phyloP scores from a whole-genome alignment of 2,329 filamentous ascomycete genomes.

The Nigrospora oryzae region DNA sequence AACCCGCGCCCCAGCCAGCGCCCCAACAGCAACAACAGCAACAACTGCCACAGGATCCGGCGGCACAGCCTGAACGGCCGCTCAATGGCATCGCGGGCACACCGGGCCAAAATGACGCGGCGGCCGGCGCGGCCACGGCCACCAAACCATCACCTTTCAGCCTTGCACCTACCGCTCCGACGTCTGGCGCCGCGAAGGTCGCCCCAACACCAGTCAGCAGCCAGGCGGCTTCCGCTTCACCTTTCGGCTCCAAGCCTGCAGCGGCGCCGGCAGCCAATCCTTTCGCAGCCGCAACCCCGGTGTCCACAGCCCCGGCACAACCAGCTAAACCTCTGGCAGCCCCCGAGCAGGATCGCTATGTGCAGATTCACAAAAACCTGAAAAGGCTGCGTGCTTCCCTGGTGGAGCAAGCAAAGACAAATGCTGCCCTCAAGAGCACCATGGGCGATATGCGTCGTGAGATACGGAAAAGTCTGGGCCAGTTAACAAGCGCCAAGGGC shows the following conservation, averaged over 20 bases:
- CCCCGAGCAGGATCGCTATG: constrained; percentile 31
- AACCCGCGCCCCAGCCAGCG: constrained; percentile 11
- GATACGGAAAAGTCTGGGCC: constrained; percentile 64
- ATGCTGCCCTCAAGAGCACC: constrained; percentile 50
- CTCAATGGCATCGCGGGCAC: not conserved
- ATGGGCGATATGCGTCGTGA: constrained; percentile 66
- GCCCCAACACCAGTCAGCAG: too few relatives aligned
- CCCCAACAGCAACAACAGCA: constrained; percentile 13
- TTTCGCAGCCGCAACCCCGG: not conserved
- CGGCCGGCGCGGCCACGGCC: not conserved
- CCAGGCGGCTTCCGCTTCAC: too few relatives aligned
- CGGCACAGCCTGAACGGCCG: constrained; percentile 7
- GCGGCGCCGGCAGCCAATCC: not conserved
- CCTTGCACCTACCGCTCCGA: not conserved
- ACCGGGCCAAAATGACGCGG: not conserved
- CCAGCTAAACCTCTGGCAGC: not conserved
- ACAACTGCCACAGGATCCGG: constrained; percentile 3
- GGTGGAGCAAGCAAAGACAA: constrained; percentile 42
- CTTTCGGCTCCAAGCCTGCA: not conserved
- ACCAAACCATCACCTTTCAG: not conserved
- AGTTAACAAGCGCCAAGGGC: constrained; percentile 58
- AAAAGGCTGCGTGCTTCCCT: constrained; percentile 46
- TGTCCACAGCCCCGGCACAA: not conserved
- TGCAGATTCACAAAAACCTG: constrained; percentile 57
- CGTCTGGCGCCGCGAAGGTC: not conserved